A percentile compares a stretch with the other conserved stretches of the same genome.
These are phyloP conservation scores for Aphanomyces stellatus DNA, from an alignment of 352 stramenopile genomes.

Conservation along the genomic window DNA sequence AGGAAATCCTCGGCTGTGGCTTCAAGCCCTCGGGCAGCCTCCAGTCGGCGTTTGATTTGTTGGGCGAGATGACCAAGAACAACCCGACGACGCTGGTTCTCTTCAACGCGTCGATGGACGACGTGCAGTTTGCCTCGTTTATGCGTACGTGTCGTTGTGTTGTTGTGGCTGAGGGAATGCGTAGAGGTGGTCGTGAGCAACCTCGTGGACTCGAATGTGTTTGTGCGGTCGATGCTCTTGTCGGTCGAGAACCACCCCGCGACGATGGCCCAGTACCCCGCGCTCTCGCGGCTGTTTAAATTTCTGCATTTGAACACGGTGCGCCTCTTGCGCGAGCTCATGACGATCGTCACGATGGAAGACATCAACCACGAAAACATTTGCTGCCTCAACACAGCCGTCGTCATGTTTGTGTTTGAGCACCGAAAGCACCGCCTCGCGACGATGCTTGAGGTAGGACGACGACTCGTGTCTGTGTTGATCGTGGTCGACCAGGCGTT, in stretches of 20 bases:
- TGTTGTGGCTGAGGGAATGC: background rate
- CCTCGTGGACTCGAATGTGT: slow-evolving; percentile 96
- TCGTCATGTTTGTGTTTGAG: slow-evolving; percentile 93
- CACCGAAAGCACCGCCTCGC: slow-evolving; percentile 79
- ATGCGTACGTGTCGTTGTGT: slow-evolving; percentile 55
- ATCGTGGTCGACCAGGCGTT: slow-evolving; percentile 20
- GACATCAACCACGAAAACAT: slow-evolving; percentile 98
- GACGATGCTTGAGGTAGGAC: slow-evolving; percentile 39
- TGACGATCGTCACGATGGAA: slow-evolving; percentile 89
- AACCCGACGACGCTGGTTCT: slow-evolving; percentile 86
- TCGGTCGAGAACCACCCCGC: slow-evolving; percentile 58
- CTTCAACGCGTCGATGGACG: slow-evolving; percentile 79
- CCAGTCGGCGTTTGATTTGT: slow-evolving; percentile 93
- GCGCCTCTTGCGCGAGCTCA: slow-evolving; percentile 88
- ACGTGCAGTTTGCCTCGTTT: slow-evolving; percentile 84
- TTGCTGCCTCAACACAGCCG: slow-evolving; percentile 95
- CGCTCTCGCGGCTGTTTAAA: slow-evolving; percentile 72
- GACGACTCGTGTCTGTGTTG: background rate
- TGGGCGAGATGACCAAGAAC: slow-evolving; percentile 94
- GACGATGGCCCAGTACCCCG: slow-evolving; percentile 38
- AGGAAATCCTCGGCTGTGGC: slow-evolving; percentile 74
- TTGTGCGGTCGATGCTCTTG: slow-evolving; percentile 89
- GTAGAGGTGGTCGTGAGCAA: slow-evolving; percentile 88
- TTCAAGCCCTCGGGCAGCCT: slow-evolving; percentile 87
- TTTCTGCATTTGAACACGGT: slow-evolving; percentile 87